Conservation (phyloP, 371 early-diverging fungal species). For the Mucor lusitanicus region DNA sequence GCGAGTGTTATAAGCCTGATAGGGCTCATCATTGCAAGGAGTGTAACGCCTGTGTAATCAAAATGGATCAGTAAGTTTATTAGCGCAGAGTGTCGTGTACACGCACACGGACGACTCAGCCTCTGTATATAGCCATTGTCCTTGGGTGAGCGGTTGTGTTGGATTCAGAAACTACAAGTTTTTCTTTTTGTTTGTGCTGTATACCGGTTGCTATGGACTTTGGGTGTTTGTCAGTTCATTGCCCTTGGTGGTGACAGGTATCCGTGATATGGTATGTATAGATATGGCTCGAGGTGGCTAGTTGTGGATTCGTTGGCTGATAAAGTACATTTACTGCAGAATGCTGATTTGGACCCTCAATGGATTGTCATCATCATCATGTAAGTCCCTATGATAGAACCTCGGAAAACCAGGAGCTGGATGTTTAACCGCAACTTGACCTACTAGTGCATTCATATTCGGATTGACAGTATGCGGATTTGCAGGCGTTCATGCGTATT, state of each 20-base stretch:
- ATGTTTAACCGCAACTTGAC: neutral
- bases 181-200: conserved; percentile 57
- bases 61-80: conserved; percentile 68
- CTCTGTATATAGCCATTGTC: conserved; percentile 59
- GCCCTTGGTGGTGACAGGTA: conserved; percentile 35
- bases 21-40: conserved; percentile 68
- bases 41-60: conserved; percentile 62
- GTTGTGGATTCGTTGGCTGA: neutral
- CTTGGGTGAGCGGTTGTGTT: conserved; percentile 66
- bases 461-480: conserved; percentile 50
- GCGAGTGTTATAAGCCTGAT: conserved; percentile 61
- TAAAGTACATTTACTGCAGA: conserved; percentile 3
- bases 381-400: conserved; percentile 24
- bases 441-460: conserved; percentile 39
- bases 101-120: too few species aligned
- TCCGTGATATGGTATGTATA: conserved; percentile 38
- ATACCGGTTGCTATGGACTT: conserved; percentile 50
- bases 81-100: too few species aligned
- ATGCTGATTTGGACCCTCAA: conserved; percentile 37
- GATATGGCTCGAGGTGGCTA: neutral
- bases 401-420: neutral
- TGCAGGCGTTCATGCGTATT: conserved; percentile 48
- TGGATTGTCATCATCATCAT: conserved; percentile 42
- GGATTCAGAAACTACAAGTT: conserved; percentile 66
- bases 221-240: conserved; percentile 45